These are phyloP conservation scores for Fusarium sulawesiense DNA, from an alignment of 2,329 filamentous ascomycete genomes.

Conservation along the genomic window DNA sequence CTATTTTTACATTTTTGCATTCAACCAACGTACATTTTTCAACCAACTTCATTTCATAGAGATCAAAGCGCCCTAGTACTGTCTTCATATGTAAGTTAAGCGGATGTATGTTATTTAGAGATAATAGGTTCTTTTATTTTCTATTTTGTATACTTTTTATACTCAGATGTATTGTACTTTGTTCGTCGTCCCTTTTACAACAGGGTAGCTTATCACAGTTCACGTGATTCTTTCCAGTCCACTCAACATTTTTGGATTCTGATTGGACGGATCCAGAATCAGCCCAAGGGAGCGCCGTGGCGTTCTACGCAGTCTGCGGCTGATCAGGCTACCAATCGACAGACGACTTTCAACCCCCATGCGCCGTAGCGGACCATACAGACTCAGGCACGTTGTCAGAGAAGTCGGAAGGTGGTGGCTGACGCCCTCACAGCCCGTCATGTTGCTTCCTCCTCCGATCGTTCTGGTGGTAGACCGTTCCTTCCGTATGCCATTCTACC, in stretches of 20 bases:
- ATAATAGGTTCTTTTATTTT: too few relatives aligned
- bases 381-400: not conserved
- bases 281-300: not conserved
- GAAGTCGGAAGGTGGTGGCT: not conserved
- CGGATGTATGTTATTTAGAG: too few relatives aligned
- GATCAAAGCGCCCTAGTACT: too few relatives aligned
- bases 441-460: not conserved
- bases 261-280: not conserved
- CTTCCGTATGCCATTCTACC: too few relatives aligned
- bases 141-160: too few relatives aligned
- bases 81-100: too few relatives aligned
- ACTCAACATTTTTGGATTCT: rapidly evolving
- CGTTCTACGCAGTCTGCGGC: not conserved
- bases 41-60: too few relatives aligned
- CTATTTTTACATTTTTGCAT: too few relatives aligned
- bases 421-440: not conserved
- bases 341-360: not conserved
- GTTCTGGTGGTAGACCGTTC: too few relatives aligned
- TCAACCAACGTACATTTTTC: too few relatives aligned
- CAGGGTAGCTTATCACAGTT: not conserved
- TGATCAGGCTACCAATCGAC: not conserved
- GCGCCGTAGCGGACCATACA: not conserved
- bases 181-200: too few relatives aligned
- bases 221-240: not conserved
- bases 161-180: too few relatives aligned